Evolutionary conservation across 495 filamentous ascomycete species (phyloP), one percentile per base, ranked within the genome.

Genomic region (Geoglossum glabrum): DNA sequence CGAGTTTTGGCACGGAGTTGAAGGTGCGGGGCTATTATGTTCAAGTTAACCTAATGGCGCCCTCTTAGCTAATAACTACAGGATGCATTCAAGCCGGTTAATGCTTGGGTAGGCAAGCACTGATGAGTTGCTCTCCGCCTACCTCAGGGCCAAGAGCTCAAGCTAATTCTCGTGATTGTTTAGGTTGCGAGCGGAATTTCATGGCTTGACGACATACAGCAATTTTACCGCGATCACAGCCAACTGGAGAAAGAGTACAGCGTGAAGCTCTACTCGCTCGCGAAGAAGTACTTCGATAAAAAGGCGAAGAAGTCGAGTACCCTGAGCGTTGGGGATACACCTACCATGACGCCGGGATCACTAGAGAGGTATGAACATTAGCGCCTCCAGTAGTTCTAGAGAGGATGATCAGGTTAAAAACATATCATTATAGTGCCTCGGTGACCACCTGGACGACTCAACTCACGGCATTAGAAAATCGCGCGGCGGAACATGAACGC

Each of bases 371-470:
- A 67, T 23, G 58, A 30, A 23, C 50, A 40, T 31, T 50, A 40
- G 33, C 13, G 47, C n/a, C 21, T 28, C 7, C 23, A 25, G 26
- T 57, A 26, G 4, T 57, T 9, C 56, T 3, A 27, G 31, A 9
- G 31, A 47, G 52, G 19, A 26, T 17, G 7, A 13, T 46, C 28
- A 7, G 57, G n/a, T 15, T n/a, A 33, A 33, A 45, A 45, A 21
- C 3, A 21, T 45, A 19, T 19, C 47, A 17, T 56, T 47, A 17
- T 57, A 74, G 89, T 67, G 90, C 93, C 27, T 95, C 88, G 31
- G 76, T 99, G 64, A 96, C 90, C 8, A 97, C 92, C 33, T 99
- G 92, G 92, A 85, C 85, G 11, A 89, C 89, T 9, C 93, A 96
- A 69, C 77, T 99, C 49, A 86, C 78, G 8, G 87, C 89, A 0